These are phyloP conservation scores for Hemileia vastatrix DNA, from an alignment of 1,284 basidiomycete species.

Conservation along the genomic window DNA sequence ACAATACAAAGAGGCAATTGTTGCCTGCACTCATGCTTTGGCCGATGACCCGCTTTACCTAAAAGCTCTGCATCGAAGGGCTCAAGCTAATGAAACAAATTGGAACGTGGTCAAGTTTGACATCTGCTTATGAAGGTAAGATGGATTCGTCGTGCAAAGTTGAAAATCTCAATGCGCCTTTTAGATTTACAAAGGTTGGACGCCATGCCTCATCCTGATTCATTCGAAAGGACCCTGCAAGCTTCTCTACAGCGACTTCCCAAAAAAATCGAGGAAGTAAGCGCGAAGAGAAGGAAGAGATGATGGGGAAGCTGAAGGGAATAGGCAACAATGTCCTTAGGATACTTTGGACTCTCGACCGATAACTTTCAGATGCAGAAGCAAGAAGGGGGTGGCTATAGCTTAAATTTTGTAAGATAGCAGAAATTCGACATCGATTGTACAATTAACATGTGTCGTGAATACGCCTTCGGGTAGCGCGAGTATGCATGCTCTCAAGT, in stretches of 20 bases:
- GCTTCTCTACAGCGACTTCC: slow-evolving; percentile 53
- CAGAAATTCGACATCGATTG: too few species aligned
- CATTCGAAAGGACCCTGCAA: too few species aligned
- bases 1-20: slow-evolving; percentile 42
- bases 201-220: too few species aligned
- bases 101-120: slow-evolving; percentile 68
- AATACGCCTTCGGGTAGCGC: too few species aligned
- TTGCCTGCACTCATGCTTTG: slow-evolving; percentile 67
- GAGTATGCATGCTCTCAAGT: too few species aligned
- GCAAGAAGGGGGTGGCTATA: too few species aligned
- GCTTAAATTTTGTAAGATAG: too few species aligned
- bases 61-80: slow-evolving; percentile 80
- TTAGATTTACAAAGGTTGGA: too few species aligned
- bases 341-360: slow-evolving; percentile 50
- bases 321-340: slow-evolving; percentile 83
- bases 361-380: too few species aligned
- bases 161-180: too few species aligned
- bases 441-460: too few species aligned
- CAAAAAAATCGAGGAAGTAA: slow-evolving; percentile 51
- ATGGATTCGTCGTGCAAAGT: too few species aligned
- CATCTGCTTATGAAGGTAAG: slow-evolving; percentile 71
- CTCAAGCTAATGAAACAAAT: slow-evolving; percentile 70
- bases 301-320: slow-evolving; percentile 84
- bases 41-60: slow-evolving; percentile 70
- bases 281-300: slow-evolving; percentile 69